Base-by-base conservation (phyloP, 2,329 filamentous ascomycete species). In the Colletotrichum cuscutae region DNA sequence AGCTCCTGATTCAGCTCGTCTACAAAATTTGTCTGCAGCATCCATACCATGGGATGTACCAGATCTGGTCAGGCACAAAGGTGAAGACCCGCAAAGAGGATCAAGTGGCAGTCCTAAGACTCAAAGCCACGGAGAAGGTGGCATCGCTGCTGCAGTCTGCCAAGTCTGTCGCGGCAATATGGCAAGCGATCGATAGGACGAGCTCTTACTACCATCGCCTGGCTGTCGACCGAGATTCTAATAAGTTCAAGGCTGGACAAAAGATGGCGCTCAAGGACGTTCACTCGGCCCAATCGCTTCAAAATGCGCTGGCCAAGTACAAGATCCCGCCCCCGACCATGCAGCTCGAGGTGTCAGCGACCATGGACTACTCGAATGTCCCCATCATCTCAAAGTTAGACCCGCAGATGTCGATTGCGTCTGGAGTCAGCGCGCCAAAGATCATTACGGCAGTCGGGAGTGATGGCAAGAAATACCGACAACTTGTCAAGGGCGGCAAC, bases 31-130 rank as follows among this genome's bases (percentile, higher is more conserved):
- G 96, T 79, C 87, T 89, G 12, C 95, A 99, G 70, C 97, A 99
- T 82, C 97, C 97, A 0, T 98, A 95, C 81, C 97, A 99, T 80
- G 95, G 95, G 61, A 96, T 98, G 91, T 97, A 99, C 80, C 95
- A 98, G 77, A 94, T 99, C 54, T 98, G 96, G 86, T 94, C 95
- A 2, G 92, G 93, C 26, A 91, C 90, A 57, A 93, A 92, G 77
- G 91, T 89, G 65, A 92, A 91, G 72, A 89, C 88, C 63, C 91
- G 92, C 77, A 87, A 87, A 65, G 92, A 93, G 76, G 96, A 98
- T 76, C 90, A 93, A 53, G 89, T 93, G 4, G 93, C 94, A 1
- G 85, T 91, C 24, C 92, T 93, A 5, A 91, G 97, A 61, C 91
- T 93, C 77, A 88, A 87, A 74, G 95, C 95, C 15, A 95, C 95